These are phyloP conservation scores for Kuraishia floccosa DNA, from an alignment of 805 yeast genomes.

Conservation along the genomic window DNA sequence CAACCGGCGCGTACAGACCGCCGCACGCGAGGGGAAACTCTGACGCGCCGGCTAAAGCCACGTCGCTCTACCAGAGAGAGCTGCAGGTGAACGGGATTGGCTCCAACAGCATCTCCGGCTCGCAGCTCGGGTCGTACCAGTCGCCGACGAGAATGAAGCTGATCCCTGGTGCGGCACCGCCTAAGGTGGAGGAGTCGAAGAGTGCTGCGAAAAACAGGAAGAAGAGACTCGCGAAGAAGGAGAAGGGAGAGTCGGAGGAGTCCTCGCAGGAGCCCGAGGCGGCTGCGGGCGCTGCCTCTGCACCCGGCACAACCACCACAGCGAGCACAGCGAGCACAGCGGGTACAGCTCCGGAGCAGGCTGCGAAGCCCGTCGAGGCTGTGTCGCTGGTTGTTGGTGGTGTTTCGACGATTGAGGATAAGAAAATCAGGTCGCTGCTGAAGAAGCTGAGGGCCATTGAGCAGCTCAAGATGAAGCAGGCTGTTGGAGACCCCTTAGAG, in stretches of 20 bases:
- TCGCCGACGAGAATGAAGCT: slow-evolving; percentile 21
- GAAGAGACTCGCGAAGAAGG: slow-evolving; percentile 56
- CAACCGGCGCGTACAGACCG: slow-evolving; percentile 90
- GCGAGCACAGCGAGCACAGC: slow-evolving; percentile 1
- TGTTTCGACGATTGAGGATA: slow-evolving; percentile 70
- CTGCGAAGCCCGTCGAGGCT: too few relatives aligned
- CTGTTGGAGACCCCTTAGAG: slow-evolving; percentile 75
- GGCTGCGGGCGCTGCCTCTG: slow-evolving; percentile 1
- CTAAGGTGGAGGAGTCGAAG: slow-evolving; percentile 38
- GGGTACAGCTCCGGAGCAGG: slow-evolving; percentile 5
- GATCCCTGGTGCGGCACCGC: slow-evolving; percentile 48
- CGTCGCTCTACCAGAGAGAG: slow-evolving; percentile 52
- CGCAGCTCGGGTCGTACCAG: slow-evolving; percentile 14
- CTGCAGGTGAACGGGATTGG: slow-evolving; percentile 18
- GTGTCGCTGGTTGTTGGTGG: slow-evolving; percentile 45
- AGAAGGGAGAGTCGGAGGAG: slow-evolving; percentile 9
- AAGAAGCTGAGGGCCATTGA: slow-evolving; percentile 96
- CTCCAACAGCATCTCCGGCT: slow-evolving; percentile 13
- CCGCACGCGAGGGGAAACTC: slow-evolving; percentile 82
- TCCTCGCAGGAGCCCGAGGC: slow-evolving; percentile 3
- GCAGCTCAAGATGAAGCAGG: slow-evolving; percentile 75
- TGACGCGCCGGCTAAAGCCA: slow-evolving; percentile 22
- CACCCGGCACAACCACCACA: slow-evolving; percentile 1
- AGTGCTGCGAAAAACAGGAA: slow-evolving; percentile 65
- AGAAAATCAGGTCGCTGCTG: slow-evolving; percentile 80